Evolutionary conservation across 1,284 basidiomycete genomes (phyloP), one percentile per base, ranked within the genome.

Genomic region (Cryptococcus sp.): DNA sequence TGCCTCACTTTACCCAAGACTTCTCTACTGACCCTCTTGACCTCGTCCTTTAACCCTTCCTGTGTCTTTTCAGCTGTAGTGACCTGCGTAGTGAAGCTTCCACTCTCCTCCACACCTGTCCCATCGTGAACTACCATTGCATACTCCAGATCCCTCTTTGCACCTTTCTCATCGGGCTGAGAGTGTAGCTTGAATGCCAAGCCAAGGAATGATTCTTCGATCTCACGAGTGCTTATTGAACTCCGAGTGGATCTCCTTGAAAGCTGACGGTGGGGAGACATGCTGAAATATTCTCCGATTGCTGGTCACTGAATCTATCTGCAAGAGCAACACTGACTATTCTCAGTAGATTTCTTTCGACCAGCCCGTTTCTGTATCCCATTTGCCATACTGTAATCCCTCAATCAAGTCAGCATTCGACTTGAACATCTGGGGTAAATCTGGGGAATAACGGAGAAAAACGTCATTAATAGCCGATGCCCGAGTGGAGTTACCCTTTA

Each of bases 191-290:
- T 22, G 24, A 68, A 41, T 2, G 58, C 66, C 7, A 70, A 45
- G 19, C 67, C 67, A n/a, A 70, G 44, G 53, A 70, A 70, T 47
- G 62, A 56, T 49, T 70, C 67, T 46, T 64, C 59, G 39, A 64
- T 58, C 39, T 46, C 28, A n/a, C 58, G 50, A 1, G 14, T 19
- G 36, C 5, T 14, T 5, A 19, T 4, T 19, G 64, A 64, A 13
- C 57, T 47, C 14, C 67, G 55, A n/a, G 55, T 50, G 5, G 62
- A 63, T 14, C 25, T 13, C n/a, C 54, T 22, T 2, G 64, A 62
- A 19, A 69, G 46, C 28, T 57, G 51, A 23, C 67, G 51, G 28
- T 66, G 62, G 4, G 63, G 64, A 10, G 59, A 56, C 55, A 59
- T 63, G 18, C 21, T 51, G n/a, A n/a, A n/a, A n/a, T n/a, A n/a